These are phyloP conservation scores for Fusarium duplospermum DNA, from an alignment of 2,329 filamentous ascomycete genomes.

Conservation along the genomic window DNA sequence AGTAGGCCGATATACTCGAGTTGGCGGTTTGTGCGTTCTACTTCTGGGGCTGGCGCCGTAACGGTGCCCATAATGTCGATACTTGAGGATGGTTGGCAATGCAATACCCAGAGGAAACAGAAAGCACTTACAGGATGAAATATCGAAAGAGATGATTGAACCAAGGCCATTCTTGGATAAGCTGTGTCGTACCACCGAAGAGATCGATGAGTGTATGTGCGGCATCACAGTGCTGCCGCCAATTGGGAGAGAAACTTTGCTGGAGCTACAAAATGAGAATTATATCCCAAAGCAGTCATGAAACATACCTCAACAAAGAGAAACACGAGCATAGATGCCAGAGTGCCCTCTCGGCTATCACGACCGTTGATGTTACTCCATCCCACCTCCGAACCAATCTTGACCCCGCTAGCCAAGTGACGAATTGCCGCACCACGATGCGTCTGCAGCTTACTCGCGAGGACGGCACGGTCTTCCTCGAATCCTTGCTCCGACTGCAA, in stretches of 20 bases:
- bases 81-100: not conserved
- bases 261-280: slow-evolving; percentile 13
- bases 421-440: slow-evolving; percentile 32
- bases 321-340: slow-evolving; percentile 24
- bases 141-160: slow-evolving; percentile 19
- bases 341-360: not conserved
- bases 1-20: slow-evolving; percentile 21
- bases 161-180: not conserved
- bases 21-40: slow-evolving; percentile 10
- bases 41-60: slow-evolving; percentile 14
- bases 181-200: slow-evolving; percentile 17
- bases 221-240: slow-evolving; percentile 29
- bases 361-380: not conserved
- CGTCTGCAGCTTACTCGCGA: slow-evolving; percentile 19
- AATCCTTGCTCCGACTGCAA: slow-evolving; percentile 12
- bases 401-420: slow-evolving; percentile 15
- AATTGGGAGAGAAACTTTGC: slow-evolving; percentile 26
- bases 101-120: not conserved
- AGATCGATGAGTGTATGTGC: slow-evolving; percentile 23
- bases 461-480: slow-evolving; percentile 2
- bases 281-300: not conserved
- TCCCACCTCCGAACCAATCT: not conserved
- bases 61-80: slow-evolving; percentile 29
- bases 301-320: slow-evolving; percentile 28
- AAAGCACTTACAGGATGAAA: slow-evolving; percentile 17